These are phyloP conservation scores for Clitocybe nebularis DNA, from an alignment of 1,284 basidiomycete genomes.

Conservation along the genomic window DNA sequence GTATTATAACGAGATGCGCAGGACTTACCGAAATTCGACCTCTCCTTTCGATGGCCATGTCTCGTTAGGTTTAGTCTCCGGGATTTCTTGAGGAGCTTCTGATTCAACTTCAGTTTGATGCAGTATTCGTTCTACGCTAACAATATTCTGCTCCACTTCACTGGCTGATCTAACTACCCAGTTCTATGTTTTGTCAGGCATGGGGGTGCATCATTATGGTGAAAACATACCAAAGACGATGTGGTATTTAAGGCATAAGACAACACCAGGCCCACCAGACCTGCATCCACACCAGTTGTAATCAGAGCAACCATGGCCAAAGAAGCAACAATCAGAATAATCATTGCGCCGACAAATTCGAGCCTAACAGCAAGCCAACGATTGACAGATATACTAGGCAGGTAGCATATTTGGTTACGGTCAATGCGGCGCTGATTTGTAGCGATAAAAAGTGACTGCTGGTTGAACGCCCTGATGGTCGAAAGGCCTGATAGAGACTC, in stretches of 20 bases:
- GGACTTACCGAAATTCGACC: conserved; percentile 78
- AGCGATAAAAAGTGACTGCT: conserved; percentile 56
- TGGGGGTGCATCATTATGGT: conserved; percentile 2
- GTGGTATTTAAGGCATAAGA: conserved; percentile 78
- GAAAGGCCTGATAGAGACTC: conserved; percentile 74
- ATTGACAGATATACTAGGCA: conserved; percentile 71
- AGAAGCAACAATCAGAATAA: conserved; percentile 56
- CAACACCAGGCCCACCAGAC: conserved; percentile 70
- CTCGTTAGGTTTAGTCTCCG: conserved; percentile 45
- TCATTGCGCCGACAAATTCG: conserved; percentile 65
- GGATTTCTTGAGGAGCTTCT: conserved; percentile 60
- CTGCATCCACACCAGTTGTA: conserved; percentile 60
- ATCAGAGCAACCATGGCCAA: conserved; percentile 68
- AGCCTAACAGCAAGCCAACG: conserved; percentile 80
- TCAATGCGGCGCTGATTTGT: conserved; percentile 74
- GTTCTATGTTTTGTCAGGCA: conserved; percentile 36
- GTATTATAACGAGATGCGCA: background rate
- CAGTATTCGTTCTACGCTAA: conserved; percentile 44
- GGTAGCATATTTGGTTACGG: conserved; percentile 62
- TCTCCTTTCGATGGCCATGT: conserved; percentile 51
- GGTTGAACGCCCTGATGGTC: conserved; percentile 73
- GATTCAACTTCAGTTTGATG: conserved; percentile 62
- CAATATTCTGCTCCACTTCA: conserved; percentile 13
- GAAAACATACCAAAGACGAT: conserved; percentile 57
- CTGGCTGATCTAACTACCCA: conserved; percentile 45